Evolutionary conservation across 768 basidiomycete species (phyloP), one percentile per base, ranked within the genome.

Genomic region (Podaxis carcinomalis): DNA sequence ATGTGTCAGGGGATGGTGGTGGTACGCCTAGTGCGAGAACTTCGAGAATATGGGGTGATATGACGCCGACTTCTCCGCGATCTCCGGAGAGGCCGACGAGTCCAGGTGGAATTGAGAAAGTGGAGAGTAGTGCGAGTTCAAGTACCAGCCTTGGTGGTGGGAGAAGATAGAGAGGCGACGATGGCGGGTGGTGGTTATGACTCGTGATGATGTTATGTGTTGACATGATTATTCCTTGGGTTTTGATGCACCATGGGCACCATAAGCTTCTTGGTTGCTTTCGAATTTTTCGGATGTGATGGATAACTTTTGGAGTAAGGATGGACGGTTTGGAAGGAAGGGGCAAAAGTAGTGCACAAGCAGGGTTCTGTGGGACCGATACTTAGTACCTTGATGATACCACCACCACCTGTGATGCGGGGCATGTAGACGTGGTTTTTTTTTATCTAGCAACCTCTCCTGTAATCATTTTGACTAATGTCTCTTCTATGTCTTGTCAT

Each of bases 31-130:
- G 59, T 23, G 6, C 51, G 10, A 40, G 59, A 36, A 16, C 51
- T 10, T 60, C 59, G 35, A 46, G 52, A 14, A 37, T 54, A 25
- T 55, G 28, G 59, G 53, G 46, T 23, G 57, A 57, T 11, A 35
- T 50, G 2, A 10, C 46, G 10, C 32, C 39, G 13, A 14, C 51
- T 19, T 55, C 44, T 7, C 28, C 42, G 44, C 23, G 47, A 23
- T 37, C 47, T 4, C 37, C 35, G 35, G 52, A 54, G 35, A 10
- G 35, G 9, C 46, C 52, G 13, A 19, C 59, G 14, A 47, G 44
- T 21, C 51, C 52, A 4, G 37, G 39, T 35, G 56, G 35, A 11
- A 19, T 55, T 11, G 59, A 61, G 25, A 61, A 61, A 25, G 46
- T 36, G 7, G 52, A 61, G 39, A 59, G 57, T 14, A 46, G 32